Evolutionary conservation across 1,284 basidiomycete species (phyloP), one percentile per base, ranked within the genome.

Genomic region (Fomitopsis palustris): DNA sequence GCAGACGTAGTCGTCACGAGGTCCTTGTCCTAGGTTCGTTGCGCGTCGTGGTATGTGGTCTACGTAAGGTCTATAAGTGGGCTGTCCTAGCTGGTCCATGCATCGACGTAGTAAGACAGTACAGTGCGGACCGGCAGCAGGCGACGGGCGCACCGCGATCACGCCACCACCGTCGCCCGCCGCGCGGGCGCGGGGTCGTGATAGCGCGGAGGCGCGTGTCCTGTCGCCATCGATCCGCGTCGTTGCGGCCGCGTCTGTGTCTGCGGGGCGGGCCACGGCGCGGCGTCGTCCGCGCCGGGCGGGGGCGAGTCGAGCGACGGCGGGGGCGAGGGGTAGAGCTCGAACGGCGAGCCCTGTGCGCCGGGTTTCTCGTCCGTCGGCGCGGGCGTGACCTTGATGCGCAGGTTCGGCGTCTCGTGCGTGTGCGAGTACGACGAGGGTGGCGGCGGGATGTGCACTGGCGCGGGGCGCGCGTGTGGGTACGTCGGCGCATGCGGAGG

Each of bases 301-400:
- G 83, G 81, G 1, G 89, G 89, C 16, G 88, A 90, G 73, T 89
- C 88, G 54, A 85, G 68, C 16, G 90, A 92, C 10, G 81, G 80
- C 43, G 90, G 90, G 0, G 90, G 90, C 0, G 90, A 91, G 7
- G 90, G 90, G 69, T 92, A 92, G 39, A 86, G 81, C 57, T 83
- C 82, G 17, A 72, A 70, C 4, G 81, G 79, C 23, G 78, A 77
- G 16, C 41, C 35, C 53, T 25, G 51, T 17, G 38, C 39, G 53
- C 59, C 54, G 17, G 54, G 60, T 29, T 63, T 52, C n/a, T 57
- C 56, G 45, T 61, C 61, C 43, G 59, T 54, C 42, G 66, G 53
- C 57, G 69, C 68, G 7, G 69, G 64, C 2, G 64, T 66, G 57
- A 74, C 73, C 54, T 73, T 72, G 53, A 75, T 71, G 57, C 72